phyloP scores from a whole-genome alignment of 2,329 filamentous ascomycete genomes.

The Cordyceps militaris region DNA sequence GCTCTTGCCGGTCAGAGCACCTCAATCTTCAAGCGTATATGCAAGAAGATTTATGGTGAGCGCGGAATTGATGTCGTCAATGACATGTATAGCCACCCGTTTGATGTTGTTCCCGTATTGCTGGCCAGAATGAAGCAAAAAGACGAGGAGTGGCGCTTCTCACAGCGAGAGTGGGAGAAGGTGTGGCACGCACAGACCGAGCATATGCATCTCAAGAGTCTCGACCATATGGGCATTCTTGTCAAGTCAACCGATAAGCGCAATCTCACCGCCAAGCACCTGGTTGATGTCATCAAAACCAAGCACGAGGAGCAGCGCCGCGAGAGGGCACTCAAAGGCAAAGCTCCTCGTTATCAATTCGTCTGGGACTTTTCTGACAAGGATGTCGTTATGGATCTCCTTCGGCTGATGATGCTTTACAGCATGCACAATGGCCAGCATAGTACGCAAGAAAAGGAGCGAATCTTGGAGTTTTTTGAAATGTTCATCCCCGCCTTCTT shows the following conservation, averaged over 20 bases:
- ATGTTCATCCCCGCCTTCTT: slow-evolving; percentile 72
- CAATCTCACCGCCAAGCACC: slow-evolving; percentile 80
- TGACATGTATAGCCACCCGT: slow-evolving; percentile 78
- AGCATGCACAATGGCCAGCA: slow-evolving; percentile 63
- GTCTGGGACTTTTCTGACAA: slow-evolving; percentile 66
- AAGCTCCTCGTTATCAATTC: slow-evolving; percentile 64
- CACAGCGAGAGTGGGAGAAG: slow-evolving; percentile 96
- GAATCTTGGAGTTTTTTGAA: slow-evolving; percentile 69
- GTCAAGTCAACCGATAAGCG: slow-evolving; percentile 88
- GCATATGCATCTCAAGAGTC: slow-evolving; percentile 88
- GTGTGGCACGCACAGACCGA: slow-evolving; percentile 96
- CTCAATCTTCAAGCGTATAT: slow-evolving; percentile 92
- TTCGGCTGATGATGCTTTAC: slow-evolving; percentile 57
- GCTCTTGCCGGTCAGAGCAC: slow-evolving; percentile 89
- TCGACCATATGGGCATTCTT: slow-evolving; percentile 92
- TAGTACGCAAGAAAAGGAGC: slow-evolving; percentile 64
- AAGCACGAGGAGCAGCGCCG: slow-evolving; percentile 88
- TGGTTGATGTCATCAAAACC: slow-evolving; percentile 84
- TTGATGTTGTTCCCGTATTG: slow-evolving; percentile 80
- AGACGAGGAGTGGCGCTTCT: slow-evolving; percentile 95
- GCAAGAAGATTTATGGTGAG: slow-evolving; percentile 96
- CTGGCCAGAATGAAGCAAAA: slow-evolving; percentile 89
- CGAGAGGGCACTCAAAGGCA: slow-evolving; percentile 54
- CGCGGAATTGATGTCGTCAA: slow-evolving; percentile 78
- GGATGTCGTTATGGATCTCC: slow-evolving; percentile 56